Percentiles rank a stretch among this genome's conserved stretches.
These are phyloP conservation scores for Neofusicoccum kwambonambiense DNA, from an alignment of 2,329 filamentous ascomycete genomes.

Conservation along the genomic window DNA sequence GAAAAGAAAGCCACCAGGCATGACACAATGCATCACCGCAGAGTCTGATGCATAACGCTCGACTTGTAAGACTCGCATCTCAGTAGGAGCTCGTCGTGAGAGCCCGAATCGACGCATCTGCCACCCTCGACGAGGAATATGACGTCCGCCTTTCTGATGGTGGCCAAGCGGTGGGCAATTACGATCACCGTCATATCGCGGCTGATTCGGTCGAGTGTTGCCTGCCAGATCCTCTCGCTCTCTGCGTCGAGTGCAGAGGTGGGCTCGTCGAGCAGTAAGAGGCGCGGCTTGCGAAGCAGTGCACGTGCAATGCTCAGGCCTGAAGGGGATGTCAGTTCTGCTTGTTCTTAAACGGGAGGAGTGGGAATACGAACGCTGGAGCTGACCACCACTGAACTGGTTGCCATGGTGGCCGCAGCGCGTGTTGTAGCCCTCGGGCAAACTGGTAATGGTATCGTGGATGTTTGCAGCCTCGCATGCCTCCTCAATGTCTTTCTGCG, in stretches of 20 bases:
- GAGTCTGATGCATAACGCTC: conserved; percentile 51
- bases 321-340: neutral
- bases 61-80: conserved; percentile 50
- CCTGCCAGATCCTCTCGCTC: conserved; percentile 40
- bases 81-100: conserved; percentile 50
- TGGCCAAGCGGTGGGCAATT: conserved; percentile 46
- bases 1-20: no score
- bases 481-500: conserved; percentile 61
- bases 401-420: conserved; percentile 41
- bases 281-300: conserved; percentile 41
- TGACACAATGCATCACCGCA: conserved; percentile 24
- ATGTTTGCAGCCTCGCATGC: conserved; percentile 69
- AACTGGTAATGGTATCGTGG: conserved; percentile 62
- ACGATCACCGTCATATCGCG: conserved; percentile 42
- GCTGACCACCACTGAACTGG: conserved; percentile 43
- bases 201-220: conserved; percentile 37
- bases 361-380: conserved; percentile 29
- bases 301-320: conserved; percentile 42
- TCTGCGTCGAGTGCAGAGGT: conserved; percentile 45
- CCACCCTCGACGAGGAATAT: conserved; percentile 48
- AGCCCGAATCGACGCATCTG: conserved; percentile 49
- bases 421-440: conserved; percentile 67
- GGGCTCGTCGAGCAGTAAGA: conserved; percentile 43
- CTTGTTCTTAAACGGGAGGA: no score
- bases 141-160: conserved; percentile 42